These are phyloP conservation scores for Solanum chacoense DNA, from an alignment of 305 asterid genomes.

Conservation along the genomic window DNA sequence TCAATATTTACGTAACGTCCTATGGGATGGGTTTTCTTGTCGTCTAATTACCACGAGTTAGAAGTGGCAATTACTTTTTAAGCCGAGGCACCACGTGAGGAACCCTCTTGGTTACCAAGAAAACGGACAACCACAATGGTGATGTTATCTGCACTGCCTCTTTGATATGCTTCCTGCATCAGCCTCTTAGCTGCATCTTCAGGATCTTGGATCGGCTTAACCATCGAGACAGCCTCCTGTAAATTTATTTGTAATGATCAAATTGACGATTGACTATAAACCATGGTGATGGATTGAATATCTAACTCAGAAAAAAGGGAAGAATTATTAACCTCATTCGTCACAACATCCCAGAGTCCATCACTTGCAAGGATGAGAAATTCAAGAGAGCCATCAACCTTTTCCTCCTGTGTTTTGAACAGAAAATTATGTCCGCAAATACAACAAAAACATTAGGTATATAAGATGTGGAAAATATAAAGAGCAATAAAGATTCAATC, in stretches of 20 bases:
- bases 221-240: conserved; percentile 84
- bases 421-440: not conserved
- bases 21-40: not conserved
- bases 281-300: not conserved
- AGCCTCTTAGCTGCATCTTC: conserved; percentile 79
- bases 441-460: not conserved
- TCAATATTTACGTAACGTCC: conserved; percentile 3
- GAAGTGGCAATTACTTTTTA: conserved; percentile 12
- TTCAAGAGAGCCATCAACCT: conserved; percentile 73
- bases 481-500: not conserved
- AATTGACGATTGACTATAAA: not conserved
- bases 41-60: not conserved
- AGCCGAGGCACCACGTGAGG: conserved; percentile 35
- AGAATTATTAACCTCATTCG: conserved; percentile 48
- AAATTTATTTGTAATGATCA: not conserved
- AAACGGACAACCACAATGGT: conserved; percentile 72
- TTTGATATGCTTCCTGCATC: conserved; percentile 71
- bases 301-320: not conserved
- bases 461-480: not conserved
- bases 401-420: conserved; percentile 48
- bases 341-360: conserved; percentile 87
- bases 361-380: conserved; percentile 91
- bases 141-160: conserved; percentile 83
- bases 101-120: conserved; percentile 31
- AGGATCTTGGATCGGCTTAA: conserved; percentile 60